Evolutionary conservation across 139 green algal genomes (phyloP).

Genomic region (Chlorella sp.): DNA sequence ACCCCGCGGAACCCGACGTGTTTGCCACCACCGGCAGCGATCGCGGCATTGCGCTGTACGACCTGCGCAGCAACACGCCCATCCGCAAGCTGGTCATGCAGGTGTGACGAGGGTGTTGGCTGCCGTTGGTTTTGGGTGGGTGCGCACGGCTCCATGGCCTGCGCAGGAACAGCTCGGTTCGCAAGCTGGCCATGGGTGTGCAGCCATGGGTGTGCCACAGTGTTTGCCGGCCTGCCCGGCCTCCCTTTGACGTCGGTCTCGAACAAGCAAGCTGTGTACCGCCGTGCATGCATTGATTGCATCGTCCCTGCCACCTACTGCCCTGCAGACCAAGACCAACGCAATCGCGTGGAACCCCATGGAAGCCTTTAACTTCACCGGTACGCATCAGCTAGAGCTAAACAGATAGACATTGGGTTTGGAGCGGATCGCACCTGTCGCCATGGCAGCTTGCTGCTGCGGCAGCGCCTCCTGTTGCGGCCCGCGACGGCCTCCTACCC

Average conservation of each 20-base stretch:
- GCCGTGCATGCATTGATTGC: not conserved
- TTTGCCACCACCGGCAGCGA: slow-evolving; percentile 91
- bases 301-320: no score
- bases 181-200: no score
- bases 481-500: not conserved
- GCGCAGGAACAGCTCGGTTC: no score
- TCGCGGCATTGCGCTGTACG: slow-evolving; percentile 94
- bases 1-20: slow-evolving; percentile 87
- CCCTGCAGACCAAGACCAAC: slow-evolving; percentile 84
- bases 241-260: no score
- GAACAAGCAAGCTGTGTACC: no score
- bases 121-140: no score
- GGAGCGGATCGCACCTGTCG: no score
- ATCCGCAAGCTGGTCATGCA: slow-evolving; percentile 93
- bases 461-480: not conserved
- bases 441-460: no score
- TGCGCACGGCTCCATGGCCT: no score
- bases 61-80: slow-evolving; percentile 85
- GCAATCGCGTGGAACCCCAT: slow-evolving; percentile 96
- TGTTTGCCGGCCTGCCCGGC: no score
- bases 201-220: no score
- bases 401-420: no score
- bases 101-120: not conserved
- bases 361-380: slow-evolving; percentile 98
- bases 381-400: not conserved